Base-by-base conservation (phyloP, 805 yeast genomes). In the Wickerhamiella dianesei region DNA sequence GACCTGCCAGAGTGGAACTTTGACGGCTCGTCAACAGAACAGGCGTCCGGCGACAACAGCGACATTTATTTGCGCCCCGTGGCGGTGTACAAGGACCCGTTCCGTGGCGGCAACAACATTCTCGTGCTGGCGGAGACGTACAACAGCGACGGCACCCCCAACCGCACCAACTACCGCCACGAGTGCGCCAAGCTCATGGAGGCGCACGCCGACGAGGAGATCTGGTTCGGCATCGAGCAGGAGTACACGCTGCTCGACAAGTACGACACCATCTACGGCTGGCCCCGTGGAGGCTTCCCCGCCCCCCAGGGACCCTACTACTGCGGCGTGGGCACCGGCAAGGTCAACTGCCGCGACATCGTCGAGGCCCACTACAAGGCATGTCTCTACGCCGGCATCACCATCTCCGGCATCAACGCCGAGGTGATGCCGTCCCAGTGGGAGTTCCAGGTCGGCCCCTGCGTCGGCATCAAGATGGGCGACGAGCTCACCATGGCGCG, bases 351-450 rank as follows among this genome's bases (percentile, higher is more conserved):
- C 63, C 80, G 98, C 74, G 98, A 92, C 66, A 87, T 89, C 48
- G 87, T 92, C 60, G 98, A 89, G 76, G 97, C 98, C 50, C 98
- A 89, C 75, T 92, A 92, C 82, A 81, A 92, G 68, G 98, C 98
- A 53, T 88, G 96, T 74, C 74, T 89, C 55, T 82, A 84, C 66
- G 81, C 97, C 55, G 97, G 97, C 64, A 68, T 89, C 60, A 72
- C 75, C 64, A 80, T 89, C 57, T 82, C 95, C 46, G 98, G 98
- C 74, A 88, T 92, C 68, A 89, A 92, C 69, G 98, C 97, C 59
- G 98, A 89, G 76, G 98, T 89, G 55, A 92, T 89, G 97, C 98
- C 98, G 51, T 87, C 96, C 51, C 98, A 89, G 76, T 89, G 98
- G 98, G 98, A 89, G 75, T 89, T 84, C 84, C 98, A 89, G 76